These are phyloP conservation scores for Closterium sp. DNA, from an alignment of 139 green algal species.

Conservation along the genomic window DNA sequence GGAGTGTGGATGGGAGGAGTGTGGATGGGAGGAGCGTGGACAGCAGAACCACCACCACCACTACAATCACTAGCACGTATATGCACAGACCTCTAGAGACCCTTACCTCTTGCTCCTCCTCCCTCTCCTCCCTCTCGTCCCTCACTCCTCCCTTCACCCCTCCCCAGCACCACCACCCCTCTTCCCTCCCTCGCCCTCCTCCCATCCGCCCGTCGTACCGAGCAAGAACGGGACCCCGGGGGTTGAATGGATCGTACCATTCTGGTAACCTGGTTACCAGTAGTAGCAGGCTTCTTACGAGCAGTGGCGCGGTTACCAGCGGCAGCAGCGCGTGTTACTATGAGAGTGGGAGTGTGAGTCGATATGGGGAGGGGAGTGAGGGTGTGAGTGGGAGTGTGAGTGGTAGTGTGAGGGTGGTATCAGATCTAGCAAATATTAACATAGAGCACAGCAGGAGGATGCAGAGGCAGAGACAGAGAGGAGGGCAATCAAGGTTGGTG, in stretches of 20 bases:
- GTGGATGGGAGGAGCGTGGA: neutral
- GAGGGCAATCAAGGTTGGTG: too few species aligned
- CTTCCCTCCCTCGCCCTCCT: neutral
- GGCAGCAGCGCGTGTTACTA: neutral
- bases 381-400: neutral
- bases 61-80: neutral
- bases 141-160: neutral
- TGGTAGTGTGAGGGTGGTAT: neutral
- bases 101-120: neutral
- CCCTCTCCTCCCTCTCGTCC: neutral
- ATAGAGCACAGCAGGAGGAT: neutral
- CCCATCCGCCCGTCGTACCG: neutral
- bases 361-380: too few species aligned
- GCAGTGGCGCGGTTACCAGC: neutral
- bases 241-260: neutral
- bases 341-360: neutral
- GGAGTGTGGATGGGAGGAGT: too few species aligned
- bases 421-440: neutral
- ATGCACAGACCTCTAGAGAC: neutral
- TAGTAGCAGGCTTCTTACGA: neutral
- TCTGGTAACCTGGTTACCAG: neutral
- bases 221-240: neutral
- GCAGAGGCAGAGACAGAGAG: neutral
- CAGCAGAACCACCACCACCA: neutral
- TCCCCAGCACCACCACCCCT: neutral